Base-by-base conservation (phyloP, 2,329 filamentous ascomycete species). In the Leptographium procerum region DNA sequence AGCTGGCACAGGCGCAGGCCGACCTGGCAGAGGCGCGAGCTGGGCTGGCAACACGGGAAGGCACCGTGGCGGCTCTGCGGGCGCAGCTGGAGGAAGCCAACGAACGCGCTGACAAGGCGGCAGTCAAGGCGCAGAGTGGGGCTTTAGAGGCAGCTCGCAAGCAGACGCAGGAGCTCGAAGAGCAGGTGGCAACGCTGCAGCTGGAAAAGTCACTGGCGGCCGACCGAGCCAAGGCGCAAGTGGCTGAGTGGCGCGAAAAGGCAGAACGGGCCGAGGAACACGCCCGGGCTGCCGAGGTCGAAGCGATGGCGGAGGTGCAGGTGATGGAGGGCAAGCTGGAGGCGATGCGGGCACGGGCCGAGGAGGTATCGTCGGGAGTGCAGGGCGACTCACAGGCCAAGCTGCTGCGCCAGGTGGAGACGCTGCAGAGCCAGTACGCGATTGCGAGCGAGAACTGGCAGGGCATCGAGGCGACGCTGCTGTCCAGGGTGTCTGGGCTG, bases 391-490 rank as follows among this genome's bases (percentile, higher is more conserved):
- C 88, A 0, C 91, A 95, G 66, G 88, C 88, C 50, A 97, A 96
- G 70, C 77, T 97, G 47, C 77, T 97, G 50, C 85, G 94, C 47
- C 95, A 99, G 71, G 88, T 99, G 57, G 94, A 99, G 74, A 96
- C 89, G 0, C 74, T 99, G 43, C 94, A 99, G 71, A 94, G 89
- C 8, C 95, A 99, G 69, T 96, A 99, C 71, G 85, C 91, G 1
- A 85, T 95, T 57, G 94, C 94, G 1, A 94, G 89, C 64, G 90
- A 95, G 67, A 99, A 99, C 66, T 99, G 95, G 94, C 91, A 96
- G 68, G 89, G 91, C 0, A 95, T 99, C 61, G 92, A 99, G 71
- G 83, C 88, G 11, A 95, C 89, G 2, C 73, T 99, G 34, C 81
- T 92, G 55, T 84, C 89, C 26, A 83, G 91, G 59, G 80, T 94